phyloP scores from a whole-genome alignment of 306 rosid genomes.

The Senna tora region DNA sequence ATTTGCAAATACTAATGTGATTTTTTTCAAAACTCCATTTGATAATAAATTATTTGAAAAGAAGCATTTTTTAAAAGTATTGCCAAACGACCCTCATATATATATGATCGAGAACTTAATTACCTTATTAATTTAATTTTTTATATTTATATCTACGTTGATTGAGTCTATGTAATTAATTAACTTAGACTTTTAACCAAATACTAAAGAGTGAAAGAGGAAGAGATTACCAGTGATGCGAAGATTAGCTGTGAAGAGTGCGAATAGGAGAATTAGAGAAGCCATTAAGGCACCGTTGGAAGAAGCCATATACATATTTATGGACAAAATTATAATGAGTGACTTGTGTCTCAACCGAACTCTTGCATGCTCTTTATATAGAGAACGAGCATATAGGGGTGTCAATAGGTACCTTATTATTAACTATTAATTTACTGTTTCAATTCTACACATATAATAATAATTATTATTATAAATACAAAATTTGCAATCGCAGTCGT shows the following conservation, averaged over 20 bases:
- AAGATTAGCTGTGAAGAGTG: conserved; percentile 23
- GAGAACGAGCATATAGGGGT: too few relatives aligned
- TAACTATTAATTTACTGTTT: not conserved
- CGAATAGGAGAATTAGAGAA: conserved; percentile 29
- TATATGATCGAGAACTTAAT: too few relatives aligned
- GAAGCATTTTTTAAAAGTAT: too few relatives aligned
- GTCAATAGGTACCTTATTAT: not conserved
- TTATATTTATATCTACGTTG: too few relatives aligned
- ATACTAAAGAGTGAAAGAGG: not conserved
- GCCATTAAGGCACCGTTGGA: conserved; percentile 9
- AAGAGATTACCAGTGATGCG: conserved; percentile 32
- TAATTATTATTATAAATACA: not conserved
- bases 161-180: too few relatives aligned
- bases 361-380: conserved; percentile 19
- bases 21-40: too few relatives aligned
- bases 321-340: not conserved
- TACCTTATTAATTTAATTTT: too few relatives aligned
- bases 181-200: too few relatives aligned
- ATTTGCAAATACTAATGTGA: too few relatives aligned
- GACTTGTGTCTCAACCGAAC: not conserved
- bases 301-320: too few relatives aligned
- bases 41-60: too few relatives aligned
- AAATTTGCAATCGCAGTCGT: not conserved
- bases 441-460: not conserved
- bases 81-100: too few relatives aligned